These are phyloP conservation scores for Agaricus subrufescens DNA, from an alignment of 768 basidiomycete species.

Conservation along the genomic window DNA sequence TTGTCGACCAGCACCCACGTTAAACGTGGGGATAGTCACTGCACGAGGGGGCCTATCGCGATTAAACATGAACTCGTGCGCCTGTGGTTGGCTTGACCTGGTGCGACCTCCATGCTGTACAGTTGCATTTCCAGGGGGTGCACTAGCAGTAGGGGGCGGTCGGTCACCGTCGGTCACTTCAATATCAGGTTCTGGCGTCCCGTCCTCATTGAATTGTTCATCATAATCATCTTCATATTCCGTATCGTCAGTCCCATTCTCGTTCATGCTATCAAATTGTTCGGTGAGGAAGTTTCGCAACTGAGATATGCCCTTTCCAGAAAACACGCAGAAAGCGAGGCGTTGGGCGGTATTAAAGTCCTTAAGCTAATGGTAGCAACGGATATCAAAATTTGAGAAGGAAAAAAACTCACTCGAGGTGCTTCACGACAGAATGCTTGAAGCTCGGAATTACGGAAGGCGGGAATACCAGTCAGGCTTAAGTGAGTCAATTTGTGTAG, in stretches of 20 bases:
- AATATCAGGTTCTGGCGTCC: conserved; percentile 40
- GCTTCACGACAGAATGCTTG: conserved; percentile 88
- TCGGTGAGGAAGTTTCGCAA: conserved; percentile 77
- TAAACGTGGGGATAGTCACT: conserved; percentile 21
- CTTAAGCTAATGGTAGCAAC: conserved; percentile 31
- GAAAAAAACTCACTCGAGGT: conserved; percentile 58
- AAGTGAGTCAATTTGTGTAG: conserved; percentile 92
- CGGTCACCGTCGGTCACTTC: conserved; percentile 27
- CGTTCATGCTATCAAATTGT: conserved; percentile 70
- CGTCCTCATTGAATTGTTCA: conserved; percentile 44
- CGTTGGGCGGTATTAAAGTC: conserved; percentile 91
- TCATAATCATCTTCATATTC: conserved; percentile 60
- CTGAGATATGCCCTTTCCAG: conserved; percentile 82
- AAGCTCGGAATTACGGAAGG: conserved; percentile 80
- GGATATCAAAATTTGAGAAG: conserved; percentile 1
- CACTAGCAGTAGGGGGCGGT: conserved; percentile 11
- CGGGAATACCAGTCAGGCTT: conserved; percentile 93
- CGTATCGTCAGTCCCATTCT: conserved; percentile 64
- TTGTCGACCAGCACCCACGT: conserved; percentile 12
- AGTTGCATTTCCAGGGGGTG: conserved; percentile 19
- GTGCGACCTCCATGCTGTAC: conserved; percentile 10
- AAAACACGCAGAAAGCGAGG: conserved; percentile 93
- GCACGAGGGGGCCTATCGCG: conserved; percentile 26
- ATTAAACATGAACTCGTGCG: conserved; percentile 30
- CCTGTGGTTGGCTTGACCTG: conserved; percentile 17